Evolutionary conservation across 352 stramenopile genomes (phyloP).

Genomic region (Phytophthora podocarpi): DNA sequence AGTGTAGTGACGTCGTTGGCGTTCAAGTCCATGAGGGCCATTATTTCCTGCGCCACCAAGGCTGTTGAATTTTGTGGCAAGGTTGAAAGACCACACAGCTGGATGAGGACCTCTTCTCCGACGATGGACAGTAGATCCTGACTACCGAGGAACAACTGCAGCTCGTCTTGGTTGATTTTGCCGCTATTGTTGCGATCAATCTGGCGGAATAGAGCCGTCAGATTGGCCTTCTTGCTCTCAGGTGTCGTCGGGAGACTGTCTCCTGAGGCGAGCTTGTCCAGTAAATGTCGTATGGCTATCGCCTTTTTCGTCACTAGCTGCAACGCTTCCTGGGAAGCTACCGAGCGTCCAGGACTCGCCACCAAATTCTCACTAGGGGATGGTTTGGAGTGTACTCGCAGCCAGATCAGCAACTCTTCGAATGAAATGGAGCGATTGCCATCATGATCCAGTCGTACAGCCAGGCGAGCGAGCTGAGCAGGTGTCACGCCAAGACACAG

Average conservation of each 20-base stretch:
- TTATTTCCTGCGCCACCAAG: constrained; percentile 36
- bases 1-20: constrained; percentile 63
- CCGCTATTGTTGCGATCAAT: constrained; percentile 59
- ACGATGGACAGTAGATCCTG: constrained; percentile 22
- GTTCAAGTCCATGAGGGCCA: constrained; percentile 54
- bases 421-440: constrained; percentile 65
- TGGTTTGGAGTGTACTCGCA: constrained; percentile 41
- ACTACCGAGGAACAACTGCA: constrained; percentile 46
- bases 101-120: constrained; percentile 3
- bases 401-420: constrained; percentile 69
- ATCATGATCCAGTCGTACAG: constrained; percentile 60
- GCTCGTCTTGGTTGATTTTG: constrained; percentile 59
- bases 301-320: constrained; percentile 21
- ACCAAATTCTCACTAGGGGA: background rate
- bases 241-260: too few relatives aligned
- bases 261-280: constrained; percentile 24
- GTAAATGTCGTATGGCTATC: constrained; percentile 19
- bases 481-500: constrained; percentile 51
- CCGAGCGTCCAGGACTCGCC: background rate
- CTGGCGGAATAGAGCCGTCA: constrained; percentile 45
- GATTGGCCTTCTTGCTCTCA: constrained; percentile 9
- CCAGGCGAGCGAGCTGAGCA: constrained; percentile 56
- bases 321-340: too few relatives aligned
- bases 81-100: constrained; percentile 21
- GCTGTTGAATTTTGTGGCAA: constrained; percentile 6